A percentile compares a stretch with the other conserved stretches of the same genome.
phyloP scores from a whole-genome alignment of 148 eudicot genomes.

The Limonium bicolor region DNA sequence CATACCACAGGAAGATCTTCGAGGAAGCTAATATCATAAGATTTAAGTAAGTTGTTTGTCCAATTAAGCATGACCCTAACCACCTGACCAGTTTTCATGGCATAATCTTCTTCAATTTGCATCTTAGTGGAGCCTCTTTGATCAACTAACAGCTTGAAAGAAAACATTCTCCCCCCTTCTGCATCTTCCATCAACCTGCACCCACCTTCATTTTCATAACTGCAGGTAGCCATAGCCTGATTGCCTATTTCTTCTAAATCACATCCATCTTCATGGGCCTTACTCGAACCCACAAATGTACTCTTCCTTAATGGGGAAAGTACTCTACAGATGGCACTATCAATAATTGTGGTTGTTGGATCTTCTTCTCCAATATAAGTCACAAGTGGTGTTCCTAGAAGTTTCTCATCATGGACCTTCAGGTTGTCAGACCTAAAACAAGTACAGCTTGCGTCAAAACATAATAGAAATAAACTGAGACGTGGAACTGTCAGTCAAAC shows the following conservation, averaged over 20 bases:
- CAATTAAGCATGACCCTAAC: slow-evolving; percentile 42
- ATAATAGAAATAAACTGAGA: no score
- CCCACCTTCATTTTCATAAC: slow-evolving; percentile 10
- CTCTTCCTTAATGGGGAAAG: slow-evolving; percentile 60
- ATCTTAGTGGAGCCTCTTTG: slow-evolving; percentile 32
- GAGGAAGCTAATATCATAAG: slow-evolving; percentile 57
- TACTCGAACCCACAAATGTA: slow-evolving; percentile 15
- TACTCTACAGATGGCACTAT: slow-evolving; percentile 28
- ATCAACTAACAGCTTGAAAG: slow-evolving; percentile 42
- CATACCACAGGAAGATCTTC: slow-evolving; percentile 81
- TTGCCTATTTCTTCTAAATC: slow-evolving; percentile 8
- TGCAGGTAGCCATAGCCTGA: slow-evolving; percentile 12
- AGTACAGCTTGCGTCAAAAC: neutral
- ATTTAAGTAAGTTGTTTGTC: slow-evolving; percentile 41
- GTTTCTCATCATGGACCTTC: slow-evolving; percentile 49
- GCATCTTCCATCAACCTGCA: no score
- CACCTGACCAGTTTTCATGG: slow-evolving; percentile 17
- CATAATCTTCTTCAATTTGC: slow-evolving; percentile 40
- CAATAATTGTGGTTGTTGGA: slow-evolving; percentile 43
- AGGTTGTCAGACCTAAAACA: slow-evolving; percentile 18
- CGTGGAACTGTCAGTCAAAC: no score
- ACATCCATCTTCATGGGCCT: slow-evolving; percentile 4
- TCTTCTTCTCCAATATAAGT: slow-evolving; percentile 46
- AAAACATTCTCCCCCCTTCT: slow-evolving; percentile 15
- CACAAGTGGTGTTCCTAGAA: slow-evolving; percentile 63